Conservation (phyloP, 805 yeast species). For the Yarrowia sp. region DNA sequence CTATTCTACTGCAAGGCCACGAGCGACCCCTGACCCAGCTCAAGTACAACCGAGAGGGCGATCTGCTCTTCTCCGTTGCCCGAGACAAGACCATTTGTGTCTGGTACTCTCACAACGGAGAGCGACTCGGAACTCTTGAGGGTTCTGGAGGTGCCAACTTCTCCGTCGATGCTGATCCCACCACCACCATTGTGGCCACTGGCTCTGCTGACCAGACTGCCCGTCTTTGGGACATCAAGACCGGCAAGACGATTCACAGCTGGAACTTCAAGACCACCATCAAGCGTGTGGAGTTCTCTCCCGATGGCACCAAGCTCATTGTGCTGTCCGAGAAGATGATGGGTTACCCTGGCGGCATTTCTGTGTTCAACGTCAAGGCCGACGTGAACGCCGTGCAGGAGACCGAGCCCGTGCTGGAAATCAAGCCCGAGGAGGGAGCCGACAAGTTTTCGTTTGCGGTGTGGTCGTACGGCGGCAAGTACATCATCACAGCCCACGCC, state of each 20-base stretch:
- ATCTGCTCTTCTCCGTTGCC: constrained; percentile 86
- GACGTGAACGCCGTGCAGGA: constrained; percentile 57
- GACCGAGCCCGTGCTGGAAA: constrained; percentile 63
- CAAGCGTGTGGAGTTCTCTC: constrained; percentile 85
- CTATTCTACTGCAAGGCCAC: constrained; percentile 67
- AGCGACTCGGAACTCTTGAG: constrained; percentile 88
- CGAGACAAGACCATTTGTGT: constrained; percentile 85
- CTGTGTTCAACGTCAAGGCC: constrained; percentile 66
- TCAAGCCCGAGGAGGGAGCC: constrained; percentile 62
- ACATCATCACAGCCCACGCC: constrained; percentile 84
- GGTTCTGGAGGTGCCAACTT: constrained; percentile 95
- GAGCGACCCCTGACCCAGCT: constrained; percentile 98
- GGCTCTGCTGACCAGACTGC: constrained; percentile 90
- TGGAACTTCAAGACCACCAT: constrained; percentile 86
- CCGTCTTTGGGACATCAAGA: constrained; percentile 81
- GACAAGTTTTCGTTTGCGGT: constrained; percentile 65
- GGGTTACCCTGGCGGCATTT: constrained; percentile 83
- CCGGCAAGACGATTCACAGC: constrained; percentile 75
- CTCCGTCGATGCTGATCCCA: constrained; percentile 84
- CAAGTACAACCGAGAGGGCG: constrained; percentile 95
- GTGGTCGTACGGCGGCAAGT: constrained; percentile 79
- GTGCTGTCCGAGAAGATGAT: constrained; percentile 89
- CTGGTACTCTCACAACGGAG: constrained; percentile 96
- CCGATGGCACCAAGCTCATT: constrained; percentile 70
- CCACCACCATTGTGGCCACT: constrained; percentile 74